A percentile compares a stretch with the other conserved stretches of the same genome.
Evolutionary conservation across 345 rosid genomes (phyloP).

Genomic region (Conringia planisiliqua): DNA sequence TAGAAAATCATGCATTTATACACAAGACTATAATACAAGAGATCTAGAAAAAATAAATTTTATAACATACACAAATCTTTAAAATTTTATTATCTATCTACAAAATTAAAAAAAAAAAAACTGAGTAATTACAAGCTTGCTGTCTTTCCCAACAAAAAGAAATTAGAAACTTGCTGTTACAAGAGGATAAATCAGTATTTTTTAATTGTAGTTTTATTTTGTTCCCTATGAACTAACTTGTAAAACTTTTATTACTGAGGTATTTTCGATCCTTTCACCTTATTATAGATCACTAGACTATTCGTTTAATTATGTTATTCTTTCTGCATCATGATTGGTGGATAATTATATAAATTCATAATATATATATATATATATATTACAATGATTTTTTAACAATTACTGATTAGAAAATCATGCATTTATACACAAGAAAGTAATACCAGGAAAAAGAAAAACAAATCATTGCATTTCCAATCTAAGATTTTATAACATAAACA

Average conservation of each 20-base stretch:
- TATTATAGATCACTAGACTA: background rate
- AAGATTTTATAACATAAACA: slow-evolving; percentile 1
- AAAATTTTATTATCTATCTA: background rate
- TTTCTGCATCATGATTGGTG: background rate
- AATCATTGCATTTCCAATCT: background rate
- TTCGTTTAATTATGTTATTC: background rate
- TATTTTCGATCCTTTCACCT: background rate
- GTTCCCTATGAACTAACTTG: background rate
- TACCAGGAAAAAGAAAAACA: background rate
- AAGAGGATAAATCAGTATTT: background rate
- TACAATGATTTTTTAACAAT: background rate
- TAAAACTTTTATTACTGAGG: background rate
- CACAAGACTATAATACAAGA: background rate
- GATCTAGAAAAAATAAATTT: background rate
- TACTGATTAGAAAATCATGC: background rate
- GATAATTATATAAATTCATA: background rate
- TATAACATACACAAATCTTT: slow-evolving; percentile 12
- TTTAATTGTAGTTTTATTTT: too few species aligned
- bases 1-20: too few species aligned
- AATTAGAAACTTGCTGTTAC: too few species aligned
- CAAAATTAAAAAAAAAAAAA: background rate
- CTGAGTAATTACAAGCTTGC: background rate
- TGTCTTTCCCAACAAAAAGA: too few species aligned
- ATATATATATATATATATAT: background rate
- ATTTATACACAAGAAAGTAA: background rate